Conservation (phyloP, 2,329 filamentous ascomycete species). For the Paracoccidioides lutzii region DNA sequence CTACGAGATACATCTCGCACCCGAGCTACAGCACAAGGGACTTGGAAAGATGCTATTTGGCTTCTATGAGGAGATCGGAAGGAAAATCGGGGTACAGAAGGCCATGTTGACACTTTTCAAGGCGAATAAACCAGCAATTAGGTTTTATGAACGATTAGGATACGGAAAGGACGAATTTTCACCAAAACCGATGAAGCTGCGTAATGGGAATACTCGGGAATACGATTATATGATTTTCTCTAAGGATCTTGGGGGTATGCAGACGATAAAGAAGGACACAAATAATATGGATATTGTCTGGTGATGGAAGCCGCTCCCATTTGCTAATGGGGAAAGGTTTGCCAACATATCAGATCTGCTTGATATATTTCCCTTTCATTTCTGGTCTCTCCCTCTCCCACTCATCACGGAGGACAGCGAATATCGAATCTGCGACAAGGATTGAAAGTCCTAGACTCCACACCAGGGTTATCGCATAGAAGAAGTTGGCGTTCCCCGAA, state of each 20-base stretch:
- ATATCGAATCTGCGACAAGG: constrained; percentile 74
- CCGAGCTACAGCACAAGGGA: constrained; percentile 34
- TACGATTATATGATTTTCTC: constrained; percentile 43
- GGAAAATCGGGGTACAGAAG: constrained; percentile 37
- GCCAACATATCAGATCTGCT: constrained; percentile 51
- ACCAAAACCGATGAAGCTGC: constrained; percentile 36
- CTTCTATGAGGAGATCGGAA: constrained; percentile 36
- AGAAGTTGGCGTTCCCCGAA: constrained; percentile 97
- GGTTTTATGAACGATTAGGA: constrained; percentile 40
- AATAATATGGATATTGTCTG: background rate
- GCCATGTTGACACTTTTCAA: constrained; percentile 49
- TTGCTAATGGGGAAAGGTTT: background rate
- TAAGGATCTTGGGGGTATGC: constrained; percentile 23
- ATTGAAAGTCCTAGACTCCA: constrained; percentile 88
- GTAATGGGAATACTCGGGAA: constrained; percentile 38
- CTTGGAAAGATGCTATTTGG: constrained; percentile 40
- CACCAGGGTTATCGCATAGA: constrained; percentile 97
- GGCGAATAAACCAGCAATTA: constrained; percentile 35
- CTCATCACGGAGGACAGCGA: constrained; percentile 80
- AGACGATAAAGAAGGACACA: background rate
- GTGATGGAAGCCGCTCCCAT: background rate
- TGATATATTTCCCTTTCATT: constrained; percentile 74
- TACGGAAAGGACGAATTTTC: constrained; percentile 42
- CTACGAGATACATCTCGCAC: constrained; percentile 48
- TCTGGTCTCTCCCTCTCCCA: constrained; percentile 88